Conservation (phyloP, 148 eudicot species). For the Fagopyrum tataricum region DNA sequence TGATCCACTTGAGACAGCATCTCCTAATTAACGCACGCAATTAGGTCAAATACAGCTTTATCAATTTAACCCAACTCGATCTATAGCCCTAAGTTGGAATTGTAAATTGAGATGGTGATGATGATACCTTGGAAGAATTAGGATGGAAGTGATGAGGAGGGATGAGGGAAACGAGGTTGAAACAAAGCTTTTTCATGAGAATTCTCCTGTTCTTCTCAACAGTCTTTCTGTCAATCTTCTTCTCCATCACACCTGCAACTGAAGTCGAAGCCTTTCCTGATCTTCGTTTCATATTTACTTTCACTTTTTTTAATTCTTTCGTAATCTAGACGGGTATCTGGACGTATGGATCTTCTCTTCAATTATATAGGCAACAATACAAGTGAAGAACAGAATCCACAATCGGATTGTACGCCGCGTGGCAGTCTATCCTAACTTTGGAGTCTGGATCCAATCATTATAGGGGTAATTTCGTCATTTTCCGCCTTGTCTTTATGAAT, state of each 20-base stretch:
- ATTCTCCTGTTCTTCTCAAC: slow-evolving; percentile 33
- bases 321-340: neutral
- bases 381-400: neutral
- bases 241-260: neutral
- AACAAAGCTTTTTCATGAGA: slow-evolving; percentile 31
- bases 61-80: too few species aligned
- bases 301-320: neutral
- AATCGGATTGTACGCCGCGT: neutral
- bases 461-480: too few species aligned
- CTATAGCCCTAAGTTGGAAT: too few species aligned
- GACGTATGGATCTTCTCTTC: too few species aligned
- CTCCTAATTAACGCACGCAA: too few species aligned
- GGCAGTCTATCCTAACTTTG: neutral
- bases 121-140: neutral
- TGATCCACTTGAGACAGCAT: slow-evolving; percentile 28
- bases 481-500: too few species aligned
- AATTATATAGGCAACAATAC: neutral
- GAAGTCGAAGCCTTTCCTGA: neutral
- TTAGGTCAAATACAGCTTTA: too few species aligned
- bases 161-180: slow-evolving; percentile 27
- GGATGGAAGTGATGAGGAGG: slow-evolving; percentile 27
- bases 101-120: neutral
- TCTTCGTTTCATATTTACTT: neutral
- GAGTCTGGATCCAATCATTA: too few species aligned
- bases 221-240: slow-evolving; percentile 22